phyloP scores from a whole-genome alignment of 371 early-diverging fungal species.

The Syncephalis fuscata region DNA sequence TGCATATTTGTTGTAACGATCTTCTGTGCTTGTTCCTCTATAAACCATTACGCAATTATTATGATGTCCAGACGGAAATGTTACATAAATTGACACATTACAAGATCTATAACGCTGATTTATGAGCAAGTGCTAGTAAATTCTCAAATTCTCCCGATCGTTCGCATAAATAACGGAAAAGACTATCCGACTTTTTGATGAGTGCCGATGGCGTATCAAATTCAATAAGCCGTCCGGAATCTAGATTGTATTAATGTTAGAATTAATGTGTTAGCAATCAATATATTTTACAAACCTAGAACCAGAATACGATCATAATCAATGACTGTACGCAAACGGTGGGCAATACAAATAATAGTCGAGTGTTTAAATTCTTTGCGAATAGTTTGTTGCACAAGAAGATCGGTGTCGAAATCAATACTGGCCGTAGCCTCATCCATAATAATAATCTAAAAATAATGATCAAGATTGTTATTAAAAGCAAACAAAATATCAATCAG shows the following conservation, averaged over 20 bases:
- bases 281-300: conserved; percentile 23
- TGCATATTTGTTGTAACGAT: too few species aligned
- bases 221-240: conserved; percentile 40
- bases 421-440: conserved; percentile 65
- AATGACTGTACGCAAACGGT: conserved; percentile 57
- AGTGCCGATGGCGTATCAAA: conserved; percentile 32
- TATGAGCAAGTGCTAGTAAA: neutral
- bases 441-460: conserved; percentile 20
- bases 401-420: conserved; percentile 48
- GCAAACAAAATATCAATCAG: conserved; percentile 55
- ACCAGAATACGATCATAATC: conserved; percentile 70
- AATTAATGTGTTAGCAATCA: conserved; percentile 1
- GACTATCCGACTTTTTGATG: conserved; percentile 19
- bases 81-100: too few species aligned
- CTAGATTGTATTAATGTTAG: conserved; percentile 1
- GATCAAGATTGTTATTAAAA: neutral
- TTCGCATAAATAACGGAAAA: conserved; percentile 42
- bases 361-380: conserved; percentile 33
- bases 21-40: too few species aligned
- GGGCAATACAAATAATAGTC: conserved; percentile 50
- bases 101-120: too few species aligned
- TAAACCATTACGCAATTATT: too few species aligned
- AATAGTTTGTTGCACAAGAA: conserved; percentile 46
- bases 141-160: conserved; percentile 42
- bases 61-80: too few species aligned